Percentiles rank a stretch among this genome's conserved stretches.
These are phyloP conservation scores for Vickermania ingenoplastis DNA, from an alignment of 208 protist species.

Conservation along the genomic window DNA sequence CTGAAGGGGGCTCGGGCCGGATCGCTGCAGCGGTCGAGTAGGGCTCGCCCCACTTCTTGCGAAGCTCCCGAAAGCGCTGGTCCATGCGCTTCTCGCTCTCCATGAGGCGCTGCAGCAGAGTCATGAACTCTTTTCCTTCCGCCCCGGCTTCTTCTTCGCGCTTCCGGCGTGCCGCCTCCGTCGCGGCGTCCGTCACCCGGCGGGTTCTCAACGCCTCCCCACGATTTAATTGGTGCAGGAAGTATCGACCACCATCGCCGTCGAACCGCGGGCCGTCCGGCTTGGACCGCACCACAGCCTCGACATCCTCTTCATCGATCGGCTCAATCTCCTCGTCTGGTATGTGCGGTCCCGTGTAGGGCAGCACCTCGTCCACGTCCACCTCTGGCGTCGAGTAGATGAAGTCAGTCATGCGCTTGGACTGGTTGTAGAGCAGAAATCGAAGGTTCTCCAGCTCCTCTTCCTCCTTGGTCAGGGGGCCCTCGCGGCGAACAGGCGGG, in stretches of 20 bases:
- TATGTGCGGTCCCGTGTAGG: neutral
- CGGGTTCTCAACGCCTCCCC: neutral
- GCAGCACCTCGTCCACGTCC: neutral
- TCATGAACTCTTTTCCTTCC: slow-evolving; percentile 17
- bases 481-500: neutral
- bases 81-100: slow-evolving; percentile 31
- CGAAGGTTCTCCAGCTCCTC: neutral
- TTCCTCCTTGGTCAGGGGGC: neutral
- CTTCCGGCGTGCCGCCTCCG: neutral
- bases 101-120: slow-evolving; percentile 24
- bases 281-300: neutral
- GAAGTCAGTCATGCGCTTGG: neutral
- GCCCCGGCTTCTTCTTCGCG: neutral
- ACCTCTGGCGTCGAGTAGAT: neutral
- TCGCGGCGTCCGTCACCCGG: neutral
- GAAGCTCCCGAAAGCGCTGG: slow-evolving; percentile 12
- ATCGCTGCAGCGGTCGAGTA: slow-evolving; percentile 8
- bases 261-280: neutral
- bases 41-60: slow-evolving; percentile 8
- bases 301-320: slow-evolving; percentile 2
- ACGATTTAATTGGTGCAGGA: neutral
- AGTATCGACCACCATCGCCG: neutral
- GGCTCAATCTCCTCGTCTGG: slow-evolving; percentile 1
- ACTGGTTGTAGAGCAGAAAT: neutral
- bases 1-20: slow-evolving; percentile 31